phyloP scores from a whole-genome alignment of 169 alveolate species.

The Plasmodium adleri region DNA sequence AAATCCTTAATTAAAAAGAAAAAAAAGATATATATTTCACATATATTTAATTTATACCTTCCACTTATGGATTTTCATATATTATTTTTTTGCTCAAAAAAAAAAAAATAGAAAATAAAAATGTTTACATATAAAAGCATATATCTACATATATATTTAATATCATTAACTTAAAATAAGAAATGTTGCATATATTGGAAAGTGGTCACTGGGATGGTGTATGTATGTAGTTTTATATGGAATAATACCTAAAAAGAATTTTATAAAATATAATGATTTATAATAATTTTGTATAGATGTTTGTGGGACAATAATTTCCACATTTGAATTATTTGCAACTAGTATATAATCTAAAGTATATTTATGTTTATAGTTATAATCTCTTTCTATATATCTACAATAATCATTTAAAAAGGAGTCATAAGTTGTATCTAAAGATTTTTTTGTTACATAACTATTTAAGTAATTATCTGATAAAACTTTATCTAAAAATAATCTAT shows the following conservation, averaged over 20 bases:
- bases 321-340: conserved; percentile 32
- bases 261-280: conserved; percentile 20
- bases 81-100: too few species aligned
- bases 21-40: too few species aligned
- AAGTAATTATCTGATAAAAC: conserved; percentile 22
- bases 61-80: too few species aligned
- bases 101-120: too few species aligned
- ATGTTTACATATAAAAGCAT: too few species aligned
- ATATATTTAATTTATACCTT: too few species aligned
- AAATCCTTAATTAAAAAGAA: too few species aligned
- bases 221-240: conserved; percentile 31
- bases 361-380: conserved; percentile 18
- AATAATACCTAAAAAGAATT: conserved; percentile 26
- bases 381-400: conserved; percentile 35
- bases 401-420: conserved; percentile 65
- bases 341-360: conserved; percentile 68
- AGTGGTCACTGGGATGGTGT: conserved; percentile 76
- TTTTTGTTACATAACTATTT: conserved; percentile 53
- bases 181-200: conserved; percentile 73
- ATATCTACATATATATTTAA: too few species aligned
- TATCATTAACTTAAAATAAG: background rate
- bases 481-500: conserved; percentile 30
- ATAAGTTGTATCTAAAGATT: conserved; percentile 47
- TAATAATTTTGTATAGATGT: conserved; percentile 41
- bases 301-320: conserved; percentile 58